Conservation (phyloP, 306 rosid genomes). For the Dicorynia guianensis region DNA sequence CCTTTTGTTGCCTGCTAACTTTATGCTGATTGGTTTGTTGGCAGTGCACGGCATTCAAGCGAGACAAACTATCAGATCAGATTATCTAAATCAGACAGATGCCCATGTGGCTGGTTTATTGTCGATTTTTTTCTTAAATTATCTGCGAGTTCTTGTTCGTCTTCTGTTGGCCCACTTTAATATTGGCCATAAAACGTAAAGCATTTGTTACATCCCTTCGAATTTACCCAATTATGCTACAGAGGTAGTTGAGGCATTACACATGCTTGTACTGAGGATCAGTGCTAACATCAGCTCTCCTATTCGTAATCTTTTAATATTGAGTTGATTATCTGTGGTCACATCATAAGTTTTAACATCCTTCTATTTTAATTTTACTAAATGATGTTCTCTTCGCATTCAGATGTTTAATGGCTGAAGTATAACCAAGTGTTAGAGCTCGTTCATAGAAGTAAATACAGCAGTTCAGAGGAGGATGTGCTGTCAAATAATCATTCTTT, state of each 20-base stretch:
- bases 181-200: slow-evolving; percentile 43
- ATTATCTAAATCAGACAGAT: slow-evolving; percentile 45
- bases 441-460: no score
- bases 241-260: slow-evolving; percentile 40
- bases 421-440: no score
- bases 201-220: slow-evolving; percentile 38
- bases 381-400: no score
- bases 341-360: no score
- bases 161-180: slow-evolving; percentile 35
- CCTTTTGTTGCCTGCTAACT: slow-evolving; percentile 34
- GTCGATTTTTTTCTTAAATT: not conserved
- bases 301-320: slow-evolving; percentile 24
- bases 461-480: no score
- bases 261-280: slow-evolving; percentile 36
- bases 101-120: slow-evolving; percentile 36
- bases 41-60: slow-evolving; percentile 52
- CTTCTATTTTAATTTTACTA: no score
- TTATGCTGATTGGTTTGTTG: slow-evolving; percentile 42
- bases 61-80: slow-evolving; percentile 31
- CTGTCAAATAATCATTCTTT: no score
- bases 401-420: no score
- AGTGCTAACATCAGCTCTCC: slow-evolving; percentile 32
- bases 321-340: not conserved
- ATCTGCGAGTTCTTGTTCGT: slow-evolving; percentile 19
- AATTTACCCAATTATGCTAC: slow-evolving; percentile 39